Base-by-base conservation (phyloP, 352 stramenopile genomes). In the Lagenidium giganteum region DNA sequence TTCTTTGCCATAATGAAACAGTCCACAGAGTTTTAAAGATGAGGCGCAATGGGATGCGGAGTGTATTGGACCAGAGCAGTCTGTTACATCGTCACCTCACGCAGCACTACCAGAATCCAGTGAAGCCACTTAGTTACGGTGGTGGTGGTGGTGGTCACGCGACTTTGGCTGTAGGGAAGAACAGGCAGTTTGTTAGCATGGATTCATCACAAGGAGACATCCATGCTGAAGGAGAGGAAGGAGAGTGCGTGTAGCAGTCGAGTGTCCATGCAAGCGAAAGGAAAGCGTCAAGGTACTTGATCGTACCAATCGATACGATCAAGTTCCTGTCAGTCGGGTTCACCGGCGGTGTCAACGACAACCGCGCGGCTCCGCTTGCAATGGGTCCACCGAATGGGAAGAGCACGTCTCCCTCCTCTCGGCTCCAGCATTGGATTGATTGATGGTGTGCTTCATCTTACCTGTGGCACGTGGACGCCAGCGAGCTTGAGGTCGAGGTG, bases 401-500 rank as follows among this genome's bases (percentile, higher is more conserved):
- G 47, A 50, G 18, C 31, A 21, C 38, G 22, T 46, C 36, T 38
- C 39, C 23, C 29, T 61, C 67, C 13, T 13, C 77, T 86, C 74
- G 72, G 78, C 75, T 90, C 78, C 78, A 70, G 78, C 78, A 90
- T 90, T 90, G 72, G 51, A 46, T 40, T 53, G 26, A 48, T n/a
- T 33, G 39, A 42, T 46, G 3, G n/a, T 37, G n/a, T 30, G 12
- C 22, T 14, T 26, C 11, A 44, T 34, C 78, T 56, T 88, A 93
- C 82, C 82, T 92, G 79, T 52, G 79, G 78, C 59, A 90, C 79
- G 71, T 87, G 81, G 58, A 97, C 79, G 45, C 86, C 85, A 27
- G 86, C 64, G 54, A 97, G 67, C 70, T 96, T 96, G 46, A 97
- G 84, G 72, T 97, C 83, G 39, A 99, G 77, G 62, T 90, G 80